These are phyloP conservation scores for Albugo candida DNA, from an alignment of 352 stramenopile genomes.

Conservation along the genomic window DNA sequence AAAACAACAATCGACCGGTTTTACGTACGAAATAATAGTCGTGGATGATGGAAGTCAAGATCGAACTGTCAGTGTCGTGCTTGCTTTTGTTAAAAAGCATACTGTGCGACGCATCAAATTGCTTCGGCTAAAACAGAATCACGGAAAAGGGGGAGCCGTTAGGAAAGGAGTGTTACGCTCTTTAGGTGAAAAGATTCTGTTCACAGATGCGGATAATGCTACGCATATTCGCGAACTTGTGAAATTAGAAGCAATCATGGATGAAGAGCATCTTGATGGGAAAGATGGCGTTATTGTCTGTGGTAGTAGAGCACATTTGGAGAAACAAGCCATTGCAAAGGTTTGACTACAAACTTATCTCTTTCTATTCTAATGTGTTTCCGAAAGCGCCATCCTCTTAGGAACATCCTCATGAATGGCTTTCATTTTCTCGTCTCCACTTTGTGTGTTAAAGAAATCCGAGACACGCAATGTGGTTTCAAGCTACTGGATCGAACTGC, in stretches of 20 bases:
- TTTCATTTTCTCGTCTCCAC: conserved; percentile 83
- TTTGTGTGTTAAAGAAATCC: conserved; percentile 68
- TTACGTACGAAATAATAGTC: conserved; percentile 80
- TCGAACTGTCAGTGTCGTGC: conserved; percentile 47
- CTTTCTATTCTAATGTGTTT: background rate
- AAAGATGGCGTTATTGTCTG: conserved; percentile 58
- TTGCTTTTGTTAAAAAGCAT: conserved; percentile 24
- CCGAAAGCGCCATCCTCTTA: conserved; percentile 45
- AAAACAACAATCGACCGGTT: conserved; percentile 19
- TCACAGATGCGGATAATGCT: conserved; percentile 85
- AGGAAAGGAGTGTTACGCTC: conserved; percentile 77
- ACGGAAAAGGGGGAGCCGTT: conserved; percentile 83
- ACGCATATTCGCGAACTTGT: conserved; percentile 81
- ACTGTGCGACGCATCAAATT: conserved; percentile 45
- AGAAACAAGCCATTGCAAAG: conserved; percentile 69
- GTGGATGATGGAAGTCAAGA: conserved; percentile 86
- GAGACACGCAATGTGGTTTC: conserved; percentile 90
- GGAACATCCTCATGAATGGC: conserved; percentile 84
- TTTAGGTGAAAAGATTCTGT: conserved; percentile 63
- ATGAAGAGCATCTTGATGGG: conserved; percentile 1
- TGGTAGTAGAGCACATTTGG: conserved; percentile 78
- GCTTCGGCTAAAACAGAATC: conserved; percentile 65
- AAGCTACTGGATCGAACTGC: conserved; percentile 84
- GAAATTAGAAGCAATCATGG: conserved; percentile 41
- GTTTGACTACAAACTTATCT: conserved; percentile 3